Conservation (phyloP, 768 basidiomycete species). For the Paxillus rubicundulus region DNA sequence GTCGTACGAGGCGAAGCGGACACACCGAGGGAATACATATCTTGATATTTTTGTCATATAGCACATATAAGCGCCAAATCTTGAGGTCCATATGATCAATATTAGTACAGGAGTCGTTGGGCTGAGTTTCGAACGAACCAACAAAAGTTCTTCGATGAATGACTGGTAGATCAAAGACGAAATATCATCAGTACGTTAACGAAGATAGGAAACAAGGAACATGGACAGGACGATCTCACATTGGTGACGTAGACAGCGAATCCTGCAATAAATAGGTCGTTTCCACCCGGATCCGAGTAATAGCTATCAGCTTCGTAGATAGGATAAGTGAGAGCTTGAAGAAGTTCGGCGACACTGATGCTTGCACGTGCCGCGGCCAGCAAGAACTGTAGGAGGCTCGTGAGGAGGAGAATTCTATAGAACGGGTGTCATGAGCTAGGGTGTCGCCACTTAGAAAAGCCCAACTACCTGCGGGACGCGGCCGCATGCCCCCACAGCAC, state of each 20-base stretch:
- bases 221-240: constrained; percentile 4
- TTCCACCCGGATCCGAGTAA: constrained; percentile 1
- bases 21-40: constrained; percentile 20
- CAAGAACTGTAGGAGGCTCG: constrained; percentile 15
- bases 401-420: constrained; percentile 10
- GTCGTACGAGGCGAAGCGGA: not conserved
- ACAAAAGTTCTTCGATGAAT: constrained; percentile 9
- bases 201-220: not conserved
- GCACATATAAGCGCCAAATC: constrained; percentile 25
- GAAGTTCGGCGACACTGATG: constrained; percentile 12
- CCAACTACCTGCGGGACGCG: not conserved
- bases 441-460: not conserved
- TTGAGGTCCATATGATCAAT: not conserved
- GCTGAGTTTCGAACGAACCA: constrained; percentile 12
- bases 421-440: not conserved
- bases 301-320: not conserved
- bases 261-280: constrained; percentile 6
- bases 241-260: constrained; percentile 14
- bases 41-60: constrained; percentile 10
- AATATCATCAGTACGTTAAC: not conserved
- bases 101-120: not conserved
- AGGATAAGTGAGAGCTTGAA: constrained; percentile 4
- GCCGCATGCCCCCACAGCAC: not conserved
- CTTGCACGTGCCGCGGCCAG: constrained; percentile 8
- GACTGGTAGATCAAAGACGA: constrained; percentile 7